Base-by-base conservation (phyloP, 2,329 filamentous ascomycete species). In the Cercospora brassicicola region DNA sequence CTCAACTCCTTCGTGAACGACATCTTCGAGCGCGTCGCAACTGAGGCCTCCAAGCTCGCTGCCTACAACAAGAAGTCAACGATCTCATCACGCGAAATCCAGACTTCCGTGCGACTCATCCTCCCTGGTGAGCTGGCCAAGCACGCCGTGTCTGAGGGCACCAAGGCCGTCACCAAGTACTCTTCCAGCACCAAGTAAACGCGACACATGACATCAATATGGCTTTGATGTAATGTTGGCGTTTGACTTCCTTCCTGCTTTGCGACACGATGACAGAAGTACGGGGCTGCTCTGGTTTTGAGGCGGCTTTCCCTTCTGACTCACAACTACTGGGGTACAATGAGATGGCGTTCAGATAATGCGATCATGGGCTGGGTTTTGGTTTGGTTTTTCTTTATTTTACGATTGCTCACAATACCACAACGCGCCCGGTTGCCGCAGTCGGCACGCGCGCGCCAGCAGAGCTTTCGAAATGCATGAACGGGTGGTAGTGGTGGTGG, bases 1-100 rank as follows among this genome's bases (percentile, higher is more conserved):
- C 86, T 99, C 79, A 99, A 99, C 91, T 99, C 95, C 0, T 99
- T 99, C 81, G 95, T 99, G 87, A 99, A 98, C 82, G 93, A 99
- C 80, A 99, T 99, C 82, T 99, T 99, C 83, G 95, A 99, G 90
- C 94, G 95, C 78, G 94, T 99, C 77, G 95, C 95, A 74, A 97
- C 95, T 68, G 95, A 99, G 85, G 95, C 95, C 62, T 97, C 93
- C 82, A 99, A 99, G 91, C 91, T 99, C 71, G 95, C 95, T 76
- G 95, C 95, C 73, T 99, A 99, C 89, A 99, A 99, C 91, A 99
- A 98, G 91, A 99, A 99, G 89, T 98, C 94, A 62, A 99, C 95
- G 82, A 99, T 99, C 85, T 98, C 94, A 64, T 98, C 95, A 76
- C 91, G 95, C 80, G 95, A 99, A 86, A 99, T 99, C 81, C 95